phyloP scores from a whole-genome alignment of 2,329 filamentous ascomycete species.

The Trichoderma endophyticum region DNA sequence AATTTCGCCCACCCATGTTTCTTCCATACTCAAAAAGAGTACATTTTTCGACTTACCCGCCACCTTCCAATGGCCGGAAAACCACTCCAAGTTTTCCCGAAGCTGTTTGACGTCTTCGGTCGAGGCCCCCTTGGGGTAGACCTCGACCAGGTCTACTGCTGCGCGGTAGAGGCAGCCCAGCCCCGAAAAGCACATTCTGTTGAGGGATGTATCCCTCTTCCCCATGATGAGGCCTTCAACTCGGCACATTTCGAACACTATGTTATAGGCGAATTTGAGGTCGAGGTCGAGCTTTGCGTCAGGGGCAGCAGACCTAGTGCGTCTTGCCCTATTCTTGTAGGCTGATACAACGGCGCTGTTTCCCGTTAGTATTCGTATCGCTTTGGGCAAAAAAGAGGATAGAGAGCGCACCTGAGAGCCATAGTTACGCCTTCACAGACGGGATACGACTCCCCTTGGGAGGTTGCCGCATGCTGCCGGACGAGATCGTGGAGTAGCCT shows the following conservation, averaged over 20 bases:
- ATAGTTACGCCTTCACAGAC: conserved; percentile 11
- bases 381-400: not conserved
- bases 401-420: not conserved
- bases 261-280: conserved; percentile 10
- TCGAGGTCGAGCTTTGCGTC: conserved; percentile 1
- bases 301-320: not conserved
- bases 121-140: not conserved
- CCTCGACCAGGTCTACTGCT: conserved; percentile 1
- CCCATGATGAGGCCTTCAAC: not conserved
- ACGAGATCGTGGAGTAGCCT: not conserved
- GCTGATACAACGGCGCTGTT: not conserved
- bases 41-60: not conserved
- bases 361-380: not conserved
- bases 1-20: not conserved
- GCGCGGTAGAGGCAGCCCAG: conserved; percentile 11
- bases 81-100: not conserved
- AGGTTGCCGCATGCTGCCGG: not conserved
- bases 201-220: not conserved
- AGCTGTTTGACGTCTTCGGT: not conserved
- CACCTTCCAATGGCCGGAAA: not conserved
- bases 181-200: not conserved
- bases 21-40: not conserved
- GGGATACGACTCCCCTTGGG: not conserved
- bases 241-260: conserved; percentile 13
- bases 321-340: not conserved